These are phyloP conservation scores for Brettanomyces sp. DNA, from an alignment of 805 yeast species.

Conservation along the genomic window DNA sequence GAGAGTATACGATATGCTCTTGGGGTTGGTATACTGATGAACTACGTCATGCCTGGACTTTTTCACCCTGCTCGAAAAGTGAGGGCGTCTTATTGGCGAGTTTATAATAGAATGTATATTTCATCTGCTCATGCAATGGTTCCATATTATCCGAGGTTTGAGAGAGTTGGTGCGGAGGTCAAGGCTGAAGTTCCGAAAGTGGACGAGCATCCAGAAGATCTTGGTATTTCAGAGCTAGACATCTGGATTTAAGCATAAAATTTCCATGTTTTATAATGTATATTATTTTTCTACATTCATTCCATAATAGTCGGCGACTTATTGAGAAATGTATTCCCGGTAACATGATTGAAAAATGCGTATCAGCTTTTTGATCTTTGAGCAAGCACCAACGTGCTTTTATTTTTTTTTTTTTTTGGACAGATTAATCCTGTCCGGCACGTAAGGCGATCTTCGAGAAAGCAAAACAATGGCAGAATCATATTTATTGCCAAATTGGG, in stretches of 20 bases:
- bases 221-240: slow-evolving; percentile 23
- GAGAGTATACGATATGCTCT: slow-evolving; percentile 62
- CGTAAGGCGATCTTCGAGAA: background rate
- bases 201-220: slow-evolving; percentile 10
- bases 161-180: slow-evolving; percentile 18
- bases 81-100: slow-evolving; percentile 74
- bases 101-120: slow-evolving; percentile 69
- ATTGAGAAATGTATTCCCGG: too few relatives aligned
- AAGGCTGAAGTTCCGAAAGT: slow-evolving; percentile 8
- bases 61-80: slow-evolving; percentile 92
- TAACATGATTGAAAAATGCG: too few relatives aligned
- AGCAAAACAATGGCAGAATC: background rate
- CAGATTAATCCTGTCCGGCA: too few relatives aligned
- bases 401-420: too few relatives aligned
- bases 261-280: too few relatives aligned
- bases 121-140: slow-evolving; percentile 68
- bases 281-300: too few relatives aligned
- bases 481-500: too few relatives aligned
- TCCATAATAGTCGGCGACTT: too few relatives aligned
- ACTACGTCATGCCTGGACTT: slow-evolving; percentile 79
- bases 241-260: slow-evolving; percentile 16
- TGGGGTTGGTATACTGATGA: slow-evolving; percentile 68
- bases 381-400: too few relatives aligned
- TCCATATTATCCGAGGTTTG: slow-evolving; percentile 70
- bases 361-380: too few relatives aligned